Conservation (phyloP, 208 protist genomes). For the Vickermania ingenoplastis region DNA sequence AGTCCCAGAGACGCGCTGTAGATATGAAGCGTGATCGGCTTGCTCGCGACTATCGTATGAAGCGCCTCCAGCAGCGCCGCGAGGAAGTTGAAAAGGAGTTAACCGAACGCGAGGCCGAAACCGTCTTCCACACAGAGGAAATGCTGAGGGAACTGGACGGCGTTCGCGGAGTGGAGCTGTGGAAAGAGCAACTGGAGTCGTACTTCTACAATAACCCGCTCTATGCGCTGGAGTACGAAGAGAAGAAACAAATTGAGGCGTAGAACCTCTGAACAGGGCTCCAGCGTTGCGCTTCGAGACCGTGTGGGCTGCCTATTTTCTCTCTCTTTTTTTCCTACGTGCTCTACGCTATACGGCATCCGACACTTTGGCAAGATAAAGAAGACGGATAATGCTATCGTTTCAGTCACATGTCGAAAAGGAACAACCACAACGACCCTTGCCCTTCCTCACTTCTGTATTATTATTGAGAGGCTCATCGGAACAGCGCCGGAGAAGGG, state of each 20-base stretch:
- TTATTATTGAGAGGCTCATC: too few species aligned
- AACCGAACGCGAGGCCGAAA: conserved; percentile 11
- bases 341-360: too few species aligned
- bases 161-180: conserved; percentile 1
- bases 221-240: neutral
- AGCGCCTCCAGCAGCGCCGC: conserved; percentile 6
- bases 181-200: conserved; percentile 9
- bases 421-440: too few species aligned
- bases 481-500: too few species aligned
- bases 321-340: too few species aligned
- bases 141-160: conserved; percentile 8
- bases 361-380: too few species aligned
- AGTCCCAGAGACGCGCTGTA: neutral
- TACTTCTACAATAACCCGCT: neutral
- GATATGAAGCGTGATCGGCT: conserved; percentile 8
- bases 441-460: too few species aligned
- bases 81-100: conserved; percentile 5
- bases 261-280: too few species aligned
- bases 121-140: conserved; percentile 6
- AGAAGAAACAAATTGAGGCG: neutral
- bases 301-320: too few species aligned
- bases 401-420: too few species aligned
- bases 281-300: too few species aligned
- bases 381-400: too few species aligned
- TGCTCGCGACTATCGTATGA: conserved; percentile 8